Percentiles rank a stretch among this genome's conserved stretches.
phyloP scores from a whole-genome alignment of 495 filamentous ascomycete species.

The Penicillium silybi region DNA sequence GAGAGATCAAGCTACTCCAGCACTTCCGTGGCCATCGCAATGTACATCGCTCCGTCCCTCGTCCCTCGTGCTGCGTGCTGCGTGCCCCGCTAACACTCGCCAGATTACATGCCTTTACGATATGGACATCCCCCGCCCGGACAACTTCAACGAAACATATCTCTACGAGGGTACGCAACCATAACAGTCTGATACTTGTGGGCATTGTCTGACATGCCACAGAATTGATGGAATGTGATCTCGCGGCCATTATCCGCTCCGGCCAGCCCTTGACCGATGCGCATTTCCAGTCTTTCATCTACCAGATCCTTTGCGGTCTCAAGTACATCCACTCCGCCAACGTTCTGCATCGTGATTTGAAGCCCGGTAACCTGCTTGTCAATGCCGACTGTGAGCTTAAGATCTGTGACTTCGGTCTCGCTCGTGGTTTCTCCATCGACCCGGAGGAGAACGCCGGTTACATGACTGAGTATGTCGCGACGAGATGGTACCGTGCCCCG shows the following conservation, averaged over 20 bases:
- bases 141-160: slow-evolving; percentile 99
- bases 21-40: slow-evolving; percentile 90
- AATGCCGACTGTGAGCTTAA: slow-evolving; percentile 99
- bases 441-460: slow-evolving; percentile 98
- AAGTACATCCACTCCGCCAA: slow-evolving; percentile 99
- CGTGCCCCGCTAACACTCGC: slow-evolving; percentile 23
- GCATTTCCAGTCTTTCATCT: slow-evolving; percentile 93
- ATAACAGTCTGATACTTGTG: not conserved
- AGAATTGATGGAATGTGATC: slow-evolving; percentile 99
- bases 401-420: slow-evolving; percentile 97
- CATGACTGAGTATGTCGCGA: slow-evolving; percentile 99
- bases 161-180: slow-evolving; percentile 79
- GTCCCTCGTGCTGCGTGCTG: slow-evolving; percentile 6
- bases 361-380: slow-evolving; percentile 93
- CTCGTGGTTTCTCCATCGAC: slow-evolving; percentile 92
- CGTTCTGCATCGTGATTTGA: slow-evolving; percentile 92
- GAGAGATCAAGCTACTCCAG: slow-evolving; percentile 97
- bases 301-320: slow-evolving; percentile 90
- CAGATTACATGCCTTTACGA: slow-evolving; percentile 99
- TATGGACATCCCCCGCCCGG: slow-evolving; percentile 97
- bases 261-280: slow-evolving; percentile 95
- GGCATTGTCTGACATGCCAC: slow-evolving; percentile 11
- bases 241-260: slow-evolving; percentile 96
- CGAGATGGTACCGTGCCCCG: slow-evolving; percentile 96
- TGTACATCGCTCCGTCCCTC: slow-evolving; percentile 39